These are phyloP conservation scores for Neopestalotiopsis rosae DNA, from an alignment of 2,329 filamentous ascomycete species.

Conservation along the genomic window DNA sequence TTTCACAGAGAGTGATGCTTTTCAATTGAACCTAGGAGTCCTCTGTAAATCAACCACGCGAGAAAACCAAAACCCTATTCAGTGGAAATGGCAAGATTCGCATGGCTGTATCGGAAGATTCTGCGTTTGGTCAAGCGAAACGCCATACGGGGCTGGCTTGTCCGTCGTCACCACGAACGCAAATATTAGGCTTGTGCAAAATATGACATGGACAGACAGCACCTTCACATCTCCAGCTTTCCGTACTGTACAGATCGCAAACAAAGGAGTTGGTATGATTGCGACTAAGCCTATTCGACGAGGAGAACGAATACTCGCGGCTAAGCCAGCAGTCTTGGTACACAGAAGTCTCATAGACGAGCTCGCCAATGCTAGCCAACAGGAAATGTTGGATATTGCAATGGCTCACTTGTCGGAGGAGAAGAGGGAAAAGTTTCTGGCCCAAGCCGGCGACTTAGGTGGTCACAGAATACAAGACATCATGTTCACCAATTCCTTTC, in stretches of 20 bases:
- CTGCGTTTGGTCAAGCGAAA: slow-evolving; percentile 20
- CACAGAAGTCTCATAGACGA: slow-evolving; percentile 29
- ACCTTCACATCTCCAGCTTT: slow-evolving; percentile 7
- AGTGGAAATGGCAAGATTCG: slow-evolving; percentile 9
- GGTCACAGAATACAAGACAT: slow-evolving; percentile 31
- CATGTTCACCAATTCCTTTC: slow-evolving; percentile 33
- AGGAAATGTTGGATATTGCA: slow-evolving; percentile 28
- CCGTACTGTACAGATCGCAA: slow-evolving; percentile 22
- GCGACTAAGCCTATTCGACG: slow-evolving; percentile 26
- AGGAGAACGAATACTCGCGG: slow-evolving; percentile 30
- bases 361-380: slow-evolving; percentile 24
- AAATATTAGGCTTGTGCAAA: slow-evolving; percentile 8
- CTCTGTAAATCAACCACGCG: not conserved
- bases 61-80: not conserved
- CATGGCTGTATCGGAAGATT: slow-evolving; percentile 16
- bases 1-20: not conserved
- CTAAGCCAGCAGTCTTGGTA: slow-evolving; percentile 29
- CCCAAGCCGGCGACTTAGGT: slow-evolving; percentile 28
- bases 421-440: slow-evolving; percentile 25
- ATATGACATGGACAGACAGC: not conserved
- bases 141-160: not conserved
- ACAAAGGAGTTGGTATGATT: slow-evolving; percentile 29
- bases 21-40: not conserved
- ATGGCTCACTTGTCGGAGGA: slow-evolving; percentile 24
- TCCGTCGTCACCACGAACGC: slow-evolving; percentile 15